Evolutionary conservation across 805 yeast genomes (phyloP).

Genomic region (Wickerhamomyces bovis): DNA sequence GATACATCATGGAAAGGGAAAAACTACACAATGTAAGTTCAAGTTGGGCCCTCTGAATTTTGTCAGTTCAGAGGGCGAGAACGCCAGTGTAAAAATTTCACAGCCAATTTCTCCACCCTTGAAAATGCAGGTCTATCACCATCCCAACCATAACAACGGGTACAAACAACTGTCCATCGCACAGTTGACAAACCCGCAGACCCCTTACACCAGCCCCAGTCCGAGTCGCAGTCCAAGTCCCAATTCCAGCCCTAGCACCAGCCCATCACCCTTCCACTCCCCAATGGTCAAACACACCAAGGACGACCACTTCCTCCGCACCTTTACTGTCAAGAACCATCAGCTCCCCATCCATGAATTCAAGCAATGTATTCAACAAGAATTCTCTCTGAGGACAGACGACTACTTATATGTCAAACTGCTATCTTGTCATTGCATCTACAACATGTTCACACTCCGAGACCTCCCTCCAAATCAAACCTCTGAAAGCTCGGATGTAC

Average conservation of each 20-base stretch:
- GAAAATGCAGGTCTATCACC: neutral
- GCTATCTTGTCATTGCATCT: neutral
- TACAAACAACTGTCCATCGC: neutral
- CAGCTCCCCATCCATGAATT: neutral
- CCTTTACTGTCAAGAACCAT: neutral
- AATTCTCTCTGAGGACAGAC: neutral
- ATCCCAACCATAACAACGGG: neutral
- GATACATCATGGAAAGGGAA: constrained; percentile 3
- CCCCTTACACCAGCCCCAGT: neutral
- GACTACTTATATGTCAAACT: neutral
- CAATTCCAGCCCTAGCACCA: too few relatives aligned
- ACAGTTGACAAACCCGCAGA: neutral
- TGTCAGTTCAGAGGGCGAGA: too few relatives aligned
- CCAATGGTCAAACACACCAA: neutral
- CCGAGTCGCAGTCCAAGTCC: neutral
- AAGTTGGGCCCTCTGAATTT: too few relatives aligned
- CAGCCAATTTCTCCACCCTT: neutral
- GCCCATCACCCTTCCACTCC: neutral
- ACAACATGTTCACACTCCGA: neutral
- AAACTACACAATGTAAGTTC: too few relatives aligned
- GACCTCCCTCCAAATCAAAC: neutral
- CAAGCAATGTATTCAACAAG: neutral
- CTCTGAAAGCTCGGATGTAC: neutral
- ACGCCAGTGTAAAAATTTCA: too few relatives aligned
- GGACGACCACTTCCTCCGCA: neutral